phyloP scores from a whole-genome alignment of 1,284 basidiomycete species.

The Stereum hirsutum region DNA sequence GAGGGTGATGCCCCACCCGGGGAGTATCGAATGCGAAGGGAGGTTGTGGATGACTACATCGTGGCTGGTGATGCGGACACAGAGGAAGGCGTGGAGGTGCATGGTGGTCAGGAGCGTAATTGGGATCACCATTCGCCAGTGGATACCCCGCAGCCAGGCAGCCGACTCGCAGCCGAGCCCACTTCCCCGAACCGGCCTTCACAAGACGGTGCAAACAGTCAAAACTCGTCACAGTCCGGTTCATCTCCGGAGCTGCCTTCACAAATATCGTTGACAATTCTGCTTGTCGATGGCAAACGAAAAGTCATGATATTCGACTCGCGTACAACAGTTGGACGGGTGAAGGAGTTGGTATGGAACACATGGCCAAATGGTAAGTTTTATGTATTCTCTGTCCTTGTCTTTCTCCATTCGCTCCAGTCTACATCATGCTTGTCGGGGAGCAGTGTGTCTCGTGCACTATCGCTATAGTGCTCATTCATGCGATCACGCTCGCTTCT shows the following conservation, averaged over 20 bases:
- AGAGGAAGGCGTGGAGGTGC: too few relatives aligned
- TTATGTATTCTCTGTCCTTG: neutral
- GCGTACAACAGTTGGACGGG: conserved; percentile 66
- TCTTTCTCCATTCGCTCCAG: neutral
- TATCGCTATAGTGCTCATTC: neutral
- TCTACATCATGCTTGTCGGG: neutral
- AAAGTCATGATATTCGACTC: conserved; percentile 75
- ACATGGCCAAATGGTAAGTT: conserved; percentile 69
- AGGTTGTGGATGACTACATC: too few relatives aligned
- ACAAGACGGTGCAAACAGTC: too few relatives aligned
- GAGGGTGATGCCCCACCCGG: neutral
- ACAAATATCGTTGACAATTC: conserved; percentile 64
- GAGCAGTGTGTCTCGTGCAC: neutral
- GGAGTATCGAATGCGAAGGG: conserved; percentile 5
- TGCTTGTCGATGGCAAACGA: conserved; percentile 67
- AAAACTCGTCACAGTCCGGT: too few relatives aligned
- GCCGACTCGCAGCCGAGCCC: too few relatives aligned
- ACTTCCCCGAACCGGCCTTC: too few relatives aligned
- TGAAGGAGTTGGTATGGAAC: conserved; percentile 82
- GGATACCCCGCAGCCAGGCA: too few relatives aligned
- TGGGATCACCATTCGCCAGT: too few relatives aligned
- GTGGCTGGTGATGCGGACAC: too few relatives aligned
- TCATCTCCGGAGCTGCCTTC: conserved; percentile 54
- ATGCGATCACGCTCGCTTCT: neutral
- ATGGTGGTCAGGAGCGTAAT: too few relatives aligned